A percentile compares a stretch with the other conserved stretches of the same genome.
These are phyloP conservation scores for Hylodesmum podocarpum DNA, from an alignment of 306 rosid species.

Conservation along the genomic window DNA sequence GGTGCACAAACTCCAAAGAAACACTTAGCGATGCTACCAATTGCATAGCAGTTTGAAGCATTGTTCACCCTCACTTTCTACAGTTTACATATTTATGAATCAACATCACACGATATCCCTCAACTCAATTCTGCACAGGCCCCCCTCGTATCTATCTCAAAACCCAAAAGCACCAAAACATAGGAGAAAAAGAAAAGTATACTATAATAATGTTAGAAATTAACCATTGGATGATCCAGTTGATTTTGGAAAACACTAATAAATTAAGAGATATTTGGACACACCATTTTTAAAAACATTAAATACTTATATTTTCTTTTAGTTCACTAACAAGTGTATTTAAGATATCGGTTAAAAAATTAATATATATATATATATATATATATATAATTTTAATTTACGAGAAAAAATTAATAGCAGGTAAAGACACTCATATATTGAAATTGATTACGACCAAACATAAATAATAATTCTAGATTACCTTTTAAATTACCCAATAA, in stretches of 20 bases:
- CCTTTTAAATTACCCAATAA: too few relatives aligned
- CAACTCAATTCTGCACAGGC: slow-evolving; percentile 33
- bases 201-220: background rate
- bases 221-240: background rate
- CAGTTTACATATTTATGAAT: slow-evolving; percentile 27
- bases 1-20: slow-evolving; percentile 38
- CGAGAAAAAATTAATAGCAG: too few relatives aligned
- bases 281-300: too few relatives aligned
- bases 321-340: too few relatives aligned
- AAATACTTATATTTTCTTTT: too few relatives aligned
- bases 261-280: too few relatives aligned
- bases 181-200: background rate
- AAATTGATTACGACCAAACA: too few relatives aligned
- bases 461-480: too few relatives aligned
- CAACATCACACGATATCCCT: slow-evolving; percentile 28
- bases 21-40: slow-evolving; percentile 10
- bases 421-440: too few relatives aligned
- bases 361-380: too few relatives aligned
- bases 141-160: slow-evolving; percentile 27
- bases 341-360: too few relatives aligned
- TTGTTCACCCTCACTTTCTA: slow-evolving; percentile 21
- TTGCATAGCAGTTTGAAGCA: slow-evolving; percentile 30
- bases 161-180: background rate
- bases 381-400: too few relatives aligned
- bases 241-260: background rate